These are phyloP conservation scores for Ephemerocybe angulata DNA, from an alignment of 768 basidiomycete genomes.

Conservation along the genomic window DNA sequence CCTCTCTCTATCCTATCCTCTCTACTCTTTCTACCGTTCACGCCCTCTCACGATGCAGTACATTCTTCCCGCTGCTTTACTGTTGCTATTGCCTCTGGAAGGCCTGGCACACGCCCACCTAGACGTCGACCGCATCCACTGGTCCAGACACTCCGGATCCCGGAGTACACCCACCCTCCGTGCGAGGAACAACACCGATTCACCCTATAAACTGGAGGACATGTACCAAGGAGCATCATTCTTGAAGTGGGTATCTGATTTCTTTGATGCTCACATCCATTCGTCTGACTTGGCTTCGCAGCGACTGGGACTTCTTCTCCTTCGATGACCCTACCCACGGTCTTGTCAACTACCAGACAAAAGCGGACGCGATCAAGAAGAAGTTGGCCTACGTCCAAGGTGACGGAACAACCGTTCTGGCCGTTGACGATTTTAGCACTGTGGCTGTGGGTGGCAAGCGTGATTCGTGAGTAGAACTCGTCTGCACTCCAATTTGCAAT, in stretches of 20 bases:
- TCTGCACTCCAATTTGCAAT: slow-evolving; percentile 3
- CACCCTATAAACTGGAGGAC: slow-evolving; percentile 29
- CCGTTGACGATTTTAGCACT: slow-evolving; percentile 54
- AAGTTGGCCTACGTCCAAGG: slow-evolving; percentile 60
- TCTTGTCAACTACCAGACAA: slow-evolving; percentile 54
- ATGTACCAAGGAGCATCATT: slow-evolving; percentile 50
- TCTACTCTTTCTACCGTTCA: background rate
- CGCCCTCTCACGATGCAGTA: slow-evolving; percentile 13
- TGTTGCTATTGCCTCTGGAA: slow-evolving; percentile 15
- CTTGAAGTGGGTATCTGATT: slow-evolving; percentile 45
- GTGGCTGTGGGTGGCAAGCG: slow-evolving; percentile 52
- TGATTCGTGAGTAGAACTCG: slow-evolving; percentile 39
- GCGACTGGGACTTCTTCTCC: slow-evolving; percentile 67
- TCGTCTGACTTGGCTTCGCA: slow-evolving; percentile 20
- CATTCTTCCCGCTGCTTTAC: slow-evolving; percentile 6
- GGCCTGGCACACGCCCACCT: slow-evolving; percentile 31
- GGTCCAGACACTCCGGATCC: slow-evolving; percentile 18
- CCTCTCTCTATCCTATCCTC: background rate
- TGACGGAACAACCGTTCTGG: slow-evolving; percentile 54
- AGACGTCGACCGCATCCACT: slow-evolving; percentile 14
- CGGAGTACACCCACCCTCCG: slow-evolving; percentile 8
- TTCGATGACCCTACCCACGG: slow-evolving; percentile 67
- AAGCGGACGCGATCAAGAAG: slow-evolving; percentile 43
- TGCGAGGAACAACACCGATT: slow-evolving; percentile 18
- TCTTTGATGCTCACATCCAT: background rate